phyloP scores from a whole-genome alignment of 2,329 filamentous ascomycete genomes.

The Hypocrella siamensis region DNA sequence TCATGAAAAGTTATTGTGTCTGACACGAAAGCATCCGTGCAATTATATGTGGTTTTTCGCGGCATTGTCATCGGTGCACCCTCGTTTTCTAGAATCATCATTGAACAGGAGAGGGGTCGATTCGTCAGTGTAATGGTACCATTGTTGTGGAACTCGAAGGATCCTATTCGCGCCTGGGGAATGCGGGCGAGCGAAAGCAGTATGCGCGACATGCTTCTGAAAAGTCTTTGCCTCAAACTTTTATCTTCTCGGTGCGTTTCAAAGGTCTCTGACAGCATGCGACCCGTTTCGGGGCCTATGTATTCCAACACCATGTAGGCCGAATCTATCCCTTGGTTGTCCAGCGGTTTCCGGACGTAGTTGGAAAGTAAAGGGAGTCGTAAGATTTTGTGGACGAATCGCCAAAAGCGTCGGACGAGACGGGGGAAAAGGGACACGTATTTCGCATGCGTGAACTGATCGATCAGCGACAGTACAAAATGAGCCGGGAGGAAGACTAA shows the following conservation, averaged over 20 bases:
- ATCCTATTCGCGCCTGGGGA: constrained; percentile 13
- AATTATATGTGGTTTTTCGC: constrained; percentile 13
- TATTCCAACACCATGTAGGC: constrained; percentile 14
- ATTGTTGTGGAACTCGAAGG: constrained; percentile 9
- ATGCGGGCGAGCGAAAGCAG: constrained; percentile 12
- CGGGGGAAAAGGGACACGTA: constrained; percentile 2
- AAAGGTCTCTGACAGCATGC: constrained; percentile 15
- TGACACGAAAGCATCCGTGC: constrained; percentile 11
- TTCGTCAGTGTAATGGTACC: constrained; percentile 15
- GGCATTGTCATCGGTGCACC: constrained; percentile 14
- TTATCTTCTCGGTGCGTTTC: constrained; percentile 5
- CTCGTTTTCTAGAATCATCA: constrained; percentile 17
- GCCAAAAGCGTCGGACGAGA: constrained; percentile 1
- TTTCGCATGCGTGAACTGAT: constrained; percentile 6
- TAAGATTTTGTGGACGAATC: constrained; percentile 4
- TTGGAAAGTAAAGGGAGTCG: constrained; percentile 6
- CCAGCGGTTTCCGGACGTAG: constrained; percentile 2
- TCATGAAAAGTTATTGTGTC: constrained; percentile 11
- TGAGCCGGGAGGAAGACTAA: constrained; percentile 1
- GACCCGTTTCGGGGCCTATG: constrained; percentile 9
- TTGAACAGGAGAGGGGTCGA: constrained; percentile 12
- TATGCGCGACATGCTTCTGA: constrained; percentile 7
- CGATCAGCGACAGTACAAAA: constrained; percentile 3
- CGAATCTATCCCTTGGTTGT: not conserved
- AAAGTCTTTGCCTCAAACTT: constrained; percentile 9